Conservation (phyloP, 805 yeast species). For the Hanseniaspora lindneri region DNA sequence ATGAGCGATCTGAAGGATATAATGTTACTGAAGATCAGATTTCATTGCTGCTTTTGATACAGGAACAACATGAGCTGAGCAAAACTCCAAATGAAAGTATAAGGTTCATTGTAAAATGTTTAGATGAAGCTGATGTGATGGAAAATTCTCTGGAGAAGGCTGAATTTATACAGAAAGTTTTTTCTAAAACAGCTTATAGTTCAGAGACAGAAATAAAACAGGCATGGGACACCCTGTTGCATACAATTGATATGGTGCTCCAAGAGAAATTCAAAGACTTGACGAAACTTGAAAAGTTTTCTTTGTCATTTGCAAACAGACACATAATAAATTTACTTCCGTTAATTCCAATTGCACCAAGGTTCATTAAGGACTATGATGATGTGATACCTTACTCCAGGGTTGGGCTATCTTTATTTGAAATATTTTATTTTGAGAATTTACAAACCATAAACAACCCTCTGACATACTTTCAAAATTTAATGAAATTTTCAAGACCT, state of each 20-base stretch:
- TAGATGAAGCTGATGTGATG: neutral
- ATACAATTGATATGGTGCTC: neutral
- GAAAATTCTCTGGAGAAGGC: neutral
- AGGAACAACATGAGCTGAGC: neutral
- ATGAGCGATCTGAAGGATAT: no score
- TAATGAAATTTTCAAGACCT: neutral
- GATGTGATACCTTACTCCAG: neutral
- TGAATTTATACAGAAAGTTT: neutral
- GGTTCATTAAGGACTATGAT: neutral
- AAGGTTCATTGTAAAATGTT: neutral
- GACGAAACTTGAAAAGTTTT: neutral
- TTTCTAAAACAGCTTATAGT: neutral
- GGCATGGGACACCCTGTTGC: neutral
- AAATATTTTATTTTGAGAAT: neutral
- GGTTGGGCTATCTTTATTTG: neutral
- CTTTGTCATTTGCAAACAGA: neutral
- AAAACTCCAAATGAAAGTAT: neutral
- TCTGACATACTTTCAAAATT: neutral
- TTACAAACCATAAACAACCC: neutral
- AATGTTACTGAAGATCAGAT: neutral
- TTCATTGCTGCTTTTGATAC: neutral
- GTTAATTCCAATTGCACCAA: neutral
- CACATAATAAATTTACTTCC: neutral
- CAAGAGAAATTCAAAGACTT: neutral
- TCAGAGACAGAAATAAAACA: neutral